Evolutionary conservation across 768 basidiomycete species (phyloP).

Genomic region (Mycena floridula): DNA sequence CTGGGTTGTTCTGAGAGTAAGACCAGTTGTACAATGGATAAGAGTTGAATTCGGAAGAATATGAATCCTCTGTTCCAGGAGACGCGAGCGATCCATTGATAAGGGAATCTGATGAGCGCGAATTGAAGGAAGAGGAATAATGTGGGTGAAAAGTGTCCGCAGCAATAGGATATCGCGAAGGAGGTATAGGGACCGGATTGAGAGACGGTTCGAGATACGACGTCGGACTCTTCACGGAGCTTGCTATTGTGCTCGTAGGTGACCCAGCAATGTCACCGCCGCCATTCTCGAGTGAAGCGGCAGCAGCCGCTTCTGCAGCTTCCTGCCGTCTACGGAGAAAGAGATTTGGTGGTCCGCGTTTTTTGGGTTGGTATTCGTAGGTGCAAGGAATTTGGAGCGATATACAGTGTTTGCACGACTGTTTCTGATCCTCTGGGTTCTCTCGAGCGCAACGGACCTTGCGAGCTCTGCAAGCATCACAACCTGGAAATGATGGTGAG

Average conservation of each 20-base stretch:
- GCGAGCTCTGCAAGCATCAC: conserved; percentile 81
- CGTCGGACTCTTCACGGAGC: conserved; percentile 41
- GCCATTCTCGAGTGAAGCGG: conserved; percentile 31
- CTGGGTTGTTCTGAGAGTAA: conserved; percentile 55
- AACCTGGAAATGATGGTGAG: conserved; percentile 42
- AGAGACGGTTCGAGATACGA: conserved; percentile 36
- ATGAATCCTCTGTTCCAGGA: conserved; percentile 41
- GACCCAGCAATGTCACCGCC: conserved; percentile 30
- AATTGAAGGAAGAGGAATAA: conserved; percentile 38
- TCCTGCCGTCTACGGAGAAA: conserved; percentile 80
- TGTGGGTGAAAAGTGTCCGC: conserved; percentile 62
- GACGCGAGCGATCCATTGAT: conserved; percentile 27
- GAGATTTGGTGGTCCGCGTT: conserved; percentile 87
- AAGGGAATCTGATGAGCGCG: conserved; percentile 29
- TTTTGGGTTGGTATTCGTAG: conserved; percentile 92
- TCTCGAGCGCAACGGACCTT: conserved; percentile 84
- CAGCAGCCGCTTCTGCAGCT: conserved; percentile 54
- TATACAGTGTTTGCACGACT: conserved; percentile 83
- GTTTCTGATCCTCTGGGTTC: conserved; percentile 69
- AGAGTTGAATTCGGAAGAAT: conserved; percentile 45
- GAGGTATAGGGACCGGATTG: conserved; percentile 43
- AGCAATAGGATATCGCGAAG: conserved; percentile 66
- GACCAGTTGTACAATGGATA: conserved; percentile 70
- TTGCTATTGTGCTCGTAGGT: conserved; percentile 40
- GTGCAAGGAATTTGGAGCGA: conserved; percentile 80